Evolutionary conservation across 139 green algal genomes (phyloP), one percentile per base, ranked within the genome.

Genomic region (Coelastrella sp.): DNA sequence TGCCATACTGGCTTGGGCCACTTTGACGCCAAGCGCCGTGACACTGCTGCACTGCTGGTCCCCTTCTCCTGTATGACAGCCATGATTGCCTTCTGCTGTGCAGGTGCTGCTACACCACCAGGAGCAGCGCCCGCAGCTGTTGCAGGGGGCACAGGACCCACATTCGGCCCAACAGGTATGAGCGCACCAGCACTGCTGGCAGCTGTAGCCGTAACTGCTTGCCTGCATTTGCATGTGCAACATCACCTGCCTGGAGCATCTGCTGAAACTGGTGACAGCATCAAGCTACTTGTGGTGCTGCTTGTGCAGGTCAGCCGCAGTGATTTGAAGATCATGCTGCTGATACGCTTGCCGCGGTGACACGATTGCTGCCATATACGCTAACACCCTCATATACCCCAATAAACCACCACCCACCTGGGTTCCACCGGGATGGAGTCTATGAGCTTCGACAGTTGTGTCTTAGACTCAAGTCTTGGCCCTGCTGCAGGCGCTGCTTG

Each of bases 1-100:
- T 99, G 98, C 98, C 98, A 99, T 60, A 92, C 92, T 0, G 98
- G 98, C 5, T 93, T 89, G 0, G 98, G 98, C 98, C 98, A 99
- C 91, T 98, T 98, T 92, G 92, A 96, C 20, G 97, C 94, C 85
- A 99, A 80, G 10, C 97, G 93, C 80, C 94, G 92, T 54, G 96
- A 96, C 22, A 99, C 92, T n/a, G 94, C 93, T 32, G 97, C 97
- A 74, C 93, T 97, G 89, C 90, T 87, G 89, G 85, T 83, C 47
- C 92, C 91, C 82, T 93, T 93, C 77, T 96, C 93, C 5, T 91
- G 61, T 2, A 96, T 89, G 16, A 95, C 94, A 4, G 90, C 84
- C 91, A 93, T 93, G 60, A 95, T 92, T 16, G 84, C 91, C 13
- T 83, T 85, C 93, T 94, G 93, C 47, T 73, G 58, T 57, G 86